Base-by-base conservation (phyloP, 495 filamentous ascomycete genomes). In the Podospora conica region DNA sequence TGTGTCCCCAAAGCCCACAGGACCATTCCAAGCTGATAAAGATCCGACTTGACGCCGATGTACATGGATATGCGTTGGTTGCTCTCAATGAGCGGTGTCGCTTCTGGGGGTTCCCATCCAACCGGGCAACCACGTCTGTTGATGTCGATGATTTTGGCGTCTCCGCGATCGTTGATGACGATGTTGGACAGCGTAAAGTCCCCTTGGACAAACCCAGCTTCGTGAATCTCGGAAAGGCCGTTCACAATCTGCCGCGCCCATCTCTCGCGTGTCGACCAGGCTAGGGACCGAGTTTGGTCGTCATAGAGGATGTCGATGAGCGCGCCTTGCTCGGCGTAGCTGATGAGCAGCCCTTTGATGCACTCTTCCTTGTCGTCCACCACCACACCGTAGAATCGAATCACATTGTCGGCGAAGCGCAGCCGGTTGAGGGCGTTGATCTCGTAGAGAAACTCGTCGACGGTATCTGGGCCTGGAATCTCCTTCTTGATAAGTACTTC, bases 121-220 rank as follows among this genome's bases (percentile, higher is more conserved):
- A 98, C 92, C 0, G 95, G 95, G 69, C 95, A 98, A 15, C 95
- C 95, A 68, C 95, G 83, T 28, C 95, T 85, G 76, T 98, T 98
- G 83, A 98, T 98, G 78, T 98, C 95, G 75, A 98, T 98, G 67
- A 98, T 98, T 68, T 94, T 91, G 15, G 95, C 96, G 71, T 97
- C 85, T 75, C 93, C 87, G 40, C 90, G 74, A 2, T 82, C 82
- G 72, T 98, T 91, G 70, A 98, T 90, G 66, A 98, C 95, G 65
- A 98, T 97, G 72, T 98, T 98, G 3, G 94, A 96, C 10, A 98
- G 81, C 0, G 95, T 98, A 67, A 98, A 97, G 69, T 98, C 95
- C 12, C 95, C 95, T 71, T 98, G 95, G 25, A 98, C 95, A 74
- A 97, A 98, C 33, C 95, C 96, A 22, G 91, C 88, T 70, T 97